Percentiles rank a stretch among this genome's conserved stretches.
These are phyloP conservation scores for Lolium perenne DNA, from an alignment of 176 grass and related monocot species.

Conservation along the genomic window DNA sequence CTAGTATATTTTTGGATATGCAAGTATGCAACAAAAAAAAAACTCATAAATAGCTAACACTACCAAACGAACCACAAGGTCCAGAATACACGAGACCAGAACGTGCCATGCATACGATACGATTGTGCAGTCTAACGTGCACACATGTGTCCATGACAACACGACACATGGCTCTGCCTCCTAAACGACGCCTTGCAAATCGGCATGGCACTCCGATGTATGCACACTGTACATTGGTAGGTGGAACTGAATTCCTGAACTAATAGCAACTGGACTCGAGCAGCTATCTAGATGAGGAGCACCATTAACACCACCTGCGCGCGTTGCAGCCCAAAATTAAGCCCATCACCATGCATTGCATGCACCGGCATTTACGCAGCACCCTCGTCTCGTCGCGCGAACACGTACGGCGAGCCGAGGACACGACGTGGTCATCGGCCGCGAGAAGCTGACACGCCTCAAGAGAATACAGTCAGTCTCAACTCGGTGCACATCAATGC, in stretches of 20 bases:
- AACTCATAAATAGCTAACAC: neutral
- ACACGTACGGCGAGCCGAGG: conserved; percentile 2
- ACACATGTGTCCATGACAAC: neutral
- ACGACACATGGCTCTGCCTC: conserved; percentile 35
- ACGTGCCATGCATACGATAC: neutral
- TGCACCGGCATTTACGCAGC: conserved; percentile 23
- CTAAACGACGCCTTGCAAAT: neutral
- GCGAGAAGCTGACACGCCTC: conserved; percentile 34
- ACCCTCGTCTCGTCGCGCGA: conserved; percentile 2
- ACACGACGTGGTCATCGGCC: neutral
- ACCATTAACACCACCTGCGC: conserved; percentile 16
- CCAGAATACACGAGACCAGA: neutral
- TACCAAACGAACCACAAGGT: neutral
- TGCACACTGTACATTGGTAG: conserved; percentile 16
- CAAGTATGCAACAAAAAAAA: too few relatives aligned
- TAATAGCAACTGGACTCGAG: neutral
- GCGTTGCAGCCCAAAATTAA: neutral
- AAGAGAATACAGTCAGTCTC: neutral
- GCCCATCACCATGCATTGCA: conserved; percentile 19
- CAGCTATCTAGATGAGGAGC: neutral
- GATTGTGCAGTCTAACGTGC: conserved; percentile 8
- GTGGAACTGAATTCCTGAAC: conserved; percentile 37
- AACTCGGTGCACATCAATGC: conserved; percentile 18
- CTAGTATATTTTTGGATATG: too few relatives aligned
- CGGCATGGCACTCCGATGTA: neutral